These are phyloP conservation scores for Zasmidium cellare DNA, from an alignment of 2,329 filamentous ascomycete genomes.

Conservation along the genomic window DNA sequence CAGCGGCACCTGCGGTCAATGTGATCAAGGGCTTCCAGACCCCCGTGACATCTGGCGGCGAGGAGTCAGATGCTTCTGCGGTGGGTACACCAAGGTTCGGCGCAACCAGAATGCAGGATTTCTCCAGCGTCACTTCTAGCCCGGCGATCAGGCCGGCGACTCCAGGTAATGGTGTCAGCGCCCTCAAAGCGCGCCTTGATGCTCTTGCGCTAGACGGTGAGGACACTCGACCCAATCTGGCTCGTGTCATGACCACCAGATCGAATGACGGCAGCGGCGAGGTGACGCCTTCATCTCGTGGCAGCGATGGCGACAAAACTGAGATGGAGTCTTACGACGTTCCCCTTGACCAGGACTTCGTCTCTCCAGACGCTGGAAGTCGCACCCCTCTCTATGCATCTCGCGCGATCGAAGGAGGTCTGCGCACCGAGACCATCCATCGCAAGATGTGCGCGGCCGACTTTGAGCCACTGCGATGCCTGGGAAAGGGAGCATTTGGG, in stretches of 20 bases:
- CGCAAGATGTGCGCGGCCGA: constrained; percentile 91
- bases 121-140: constrained; percentile 51
- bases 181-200: constrained; percentile 78
- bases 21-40: constrained; percentile 53
- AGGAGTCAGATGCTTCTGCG: constrained; percentile 54
- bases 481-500: constrained; percentile 94
- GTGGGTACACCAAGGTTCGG: constrained; percentile 33
- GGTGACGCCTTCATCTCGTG: constrained; percentile 52
- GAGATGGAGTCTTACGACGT: constrained; percentile 85
- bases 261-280: constrained; percentile 50
- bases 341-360: constrained; percentile 78
- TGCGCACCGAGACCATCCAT: constrained; percentile 52
- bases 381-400: constrained; percentile 37
- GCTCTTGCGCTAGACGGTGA: constrained; percentile 67
- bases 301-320: constrained; percentile 67
- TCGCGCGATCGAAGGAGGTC: constrained; percentile 54
- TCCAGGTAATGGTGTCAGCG: constrained; percentile 70
- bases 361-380: constrained; percentile 59
- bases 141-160: constrained; percentile 50
- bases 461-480: constrained; percentile 85
- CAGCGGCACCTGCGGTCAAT: constrained; percentile 39
- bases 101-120: constrained; percentile 43
- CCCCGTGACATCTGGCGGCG: constrained; percentile 53
- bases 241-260: constrained; percentile 34
- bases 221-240: constrained; percentile 54